phyloP scores from a whole-genome alignment of 306 rosid genomes.

The Prosopis cineraria region DNA sequence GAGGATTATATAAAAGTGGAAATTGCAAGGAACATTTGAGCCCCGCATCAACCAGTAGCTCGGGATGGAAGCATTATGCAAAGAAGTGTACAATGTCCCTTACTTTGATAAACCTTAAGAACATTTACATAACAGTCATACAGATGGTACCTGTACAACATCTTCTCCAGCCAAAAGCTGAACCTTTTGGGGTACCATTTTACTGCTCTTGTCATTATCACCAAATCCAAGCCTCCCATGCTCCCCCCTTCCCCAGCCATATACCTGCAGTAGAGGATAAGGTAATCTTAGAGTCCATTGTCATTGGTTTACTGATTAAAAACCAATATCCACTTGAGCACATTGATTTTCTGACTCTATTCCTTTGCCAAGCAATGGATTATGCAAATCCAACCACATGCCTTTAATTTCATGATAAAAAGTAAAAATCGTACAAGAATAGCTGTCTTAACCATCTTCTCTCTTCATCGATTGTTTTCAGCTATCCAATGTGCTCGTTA shows the following conservation, averaged over 20 bases:
- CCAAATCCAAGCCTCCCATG: constrained; percentile 99
- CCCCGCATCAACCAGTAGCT: neutral
- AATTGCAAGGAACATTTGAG: neutral
- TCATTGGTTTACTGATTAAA: neutral
- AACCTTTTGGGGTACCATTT: constrained; percentile 96
- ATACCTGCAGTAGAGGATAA: constrained; percentile 64
- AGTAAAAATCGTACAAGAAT: neutral
- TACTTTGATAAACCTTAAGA: neutral
- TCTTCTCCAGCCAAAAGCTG: constrained; percentile 89
- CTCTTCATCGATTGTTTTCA: neutral
- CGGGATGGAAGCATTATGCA: too few species aligned
- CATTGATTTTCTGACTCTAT: neutral
- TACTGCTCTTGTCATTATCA: constrained; percentile 97
- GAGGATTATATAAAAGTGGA: neutral
- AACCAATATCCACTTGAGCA: neutral
- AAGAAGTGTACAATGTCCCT: neutral
- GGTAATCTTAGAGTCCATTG: constrained; percentile 17
- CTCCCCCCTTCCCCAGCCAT: constrained; percentile 99
- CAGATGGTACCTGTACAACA: constrained; percentile 77
- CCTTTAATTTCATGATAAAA: neutral
- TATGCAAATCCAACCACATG: neutral
- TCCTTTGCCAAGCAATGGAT: constrained; percentile 7
- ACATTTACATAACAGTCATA: neutral
- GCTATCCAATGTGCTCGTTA: neutral
- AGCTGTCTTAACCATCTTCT: neutral